Evolutionary conservation across 257 asterid genomes (phyloP).

Genomic region (Petunia secreta): DNA sequence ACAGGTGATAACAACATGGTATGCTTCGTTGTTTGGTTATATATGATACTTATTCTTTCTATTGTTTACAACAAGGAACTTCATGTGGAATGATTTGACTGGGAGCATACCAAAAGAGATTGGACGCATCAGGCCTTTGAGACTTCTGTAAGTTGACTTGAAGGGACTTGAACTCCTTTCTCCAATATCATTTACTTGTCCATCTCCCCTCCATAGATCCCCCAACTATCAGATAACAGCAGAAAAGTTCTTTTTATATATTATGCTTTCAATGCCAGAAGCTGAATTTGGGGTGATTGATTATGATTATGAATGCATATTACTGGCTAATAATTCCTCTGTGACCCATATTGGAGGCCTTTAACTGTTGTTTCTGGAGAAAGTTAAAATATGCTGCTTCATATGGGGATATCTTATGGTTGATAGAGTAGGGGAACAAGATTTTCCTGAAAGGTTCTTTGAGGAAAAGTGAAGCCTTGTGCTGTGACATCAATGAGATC

Average conservation of each 20-base stretch:
- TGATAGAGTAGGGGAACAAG: conserved; percentile 1
- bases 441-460: conserved; percentile 22
- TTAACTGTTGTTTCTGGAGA: neutral
- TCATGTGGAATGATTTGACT: conserved; percentile 57
- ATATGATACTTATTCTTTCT: conserved; percentile 28
- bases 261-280: neutral
- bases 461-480: conserved; percentile 8
- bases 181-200: conserved; percentile 20
- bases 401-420: conserved; percentile 15
- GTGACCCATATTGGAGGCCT: conserved; percentile 12
- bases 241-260: neutral
- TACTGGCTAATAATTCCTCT: conserved; percentile 8
- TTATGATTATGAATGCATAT: conserved; percentile 14
- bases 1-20: neutral
- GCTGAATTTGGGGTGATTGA: neutral
- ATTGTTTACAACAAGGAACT: conserved; percentile 37
- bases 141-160: conserved; percentile 43
- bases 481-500: conserved; percentile 15
- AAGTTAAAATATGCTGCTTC: neutral
- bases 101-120: conserved; percentile 56
- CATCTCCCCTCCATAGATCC: neutral
- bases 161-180: neutral
- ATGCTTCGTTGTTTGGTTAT: neutral
- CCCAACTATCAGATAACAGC: neutral
- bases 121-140: conserved; percentile 38